Percentiles rank a stretch among this genome's conserved stretches.
Conservation (phyloP, 306 rosid genomes). For the Dryas drummondii region DNA sequence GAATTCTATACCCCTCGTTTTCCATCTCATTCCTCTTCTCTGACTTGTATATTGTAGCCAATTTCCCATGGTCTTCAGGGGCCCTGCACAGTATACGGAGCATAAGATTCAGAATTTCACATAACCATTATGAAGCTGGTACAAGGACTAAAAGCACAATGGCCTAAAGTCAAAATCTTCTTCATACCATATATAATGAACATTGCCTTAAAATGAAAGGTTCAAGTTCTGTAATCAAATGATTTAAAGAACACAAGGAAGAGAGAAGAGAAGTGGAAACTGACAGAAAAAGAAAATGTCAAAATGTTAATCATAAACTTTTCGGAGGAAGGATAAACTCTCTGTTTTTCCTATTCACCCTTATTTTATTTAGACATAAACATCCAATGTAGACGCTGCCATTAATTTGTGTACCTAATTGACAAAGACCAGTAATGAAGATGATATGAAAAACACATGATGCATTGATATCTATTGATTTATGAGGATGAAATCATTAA, state of each 20-base stretch:
- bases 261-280: background rate
- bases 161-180: background rate
- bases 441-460: background rate
- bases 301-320: conserved; percentile 6
- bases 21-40: conserved; percentile 83
- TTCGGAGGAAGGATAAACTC: too few species aligned
- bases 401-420: conserved; percentile 1
- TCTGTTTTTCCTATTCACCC: too few species aligned
- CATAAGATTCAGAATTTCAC: conserved; percentile 20
- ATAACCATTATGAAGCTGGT: background rate
- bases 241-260: background rate
- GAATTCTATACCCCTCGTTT: conserved; percentile 70
- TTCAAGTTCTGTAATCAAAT: conserved; percentile 10
- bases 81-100: conserved; percentile 41
- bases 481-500: background rate
- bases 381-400: background rate
- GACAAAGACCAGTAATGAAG: conserved; percentile 5
- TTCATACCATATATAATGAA: background rate
- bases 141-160: conserved; percentile 3
- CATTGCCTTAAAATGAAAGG: conserved; percentile 1
- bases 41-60: conserved; percentile 65
- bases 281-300: conserved; percentile 15
- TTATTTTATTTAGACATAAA: background rate
- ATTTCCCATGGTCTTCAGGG: conserved; percentile 62
- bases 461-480: conserved; percentile 8